Conservation (phyloP, 164 flowering plant species). For the Piper betle region DNA sequence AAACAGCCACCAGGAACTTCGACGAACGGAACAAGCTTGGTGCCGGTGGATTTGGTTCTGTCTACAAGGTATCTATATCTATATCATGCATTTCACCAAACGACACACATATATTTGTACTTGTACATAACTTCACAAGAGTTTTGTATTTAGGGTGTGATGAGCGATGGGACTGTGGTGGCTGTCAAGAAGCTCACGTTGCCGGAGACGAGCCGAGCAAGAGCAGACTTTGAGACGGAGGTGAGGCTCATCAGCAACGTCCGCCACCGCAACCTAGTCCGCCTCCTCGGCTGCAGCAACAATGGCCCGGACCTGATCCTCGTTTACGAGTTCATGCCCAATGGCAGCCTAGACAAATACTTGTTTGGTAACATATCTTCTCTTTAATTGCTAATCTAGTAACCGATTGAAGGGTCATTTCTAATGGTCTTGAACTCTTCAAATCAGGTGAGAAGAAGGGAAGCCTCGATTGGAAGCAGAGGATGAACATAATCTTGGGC, state of each 20-base stretch:
- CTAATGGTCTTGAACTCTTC: no score
- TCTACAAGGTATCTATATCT: slow-evolving; percentile 4
- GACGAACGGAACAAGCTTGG: slow-evolving; percentile 9
- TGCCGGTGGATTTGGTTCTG: slow-evolving; percentile 12
- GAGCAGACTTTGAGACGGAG: slow-evolving; percentile 26
- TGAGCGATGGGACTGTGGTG: slow-evolving; percentile 1
- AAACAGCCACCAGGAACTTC: slow-evolving; percentile 9
- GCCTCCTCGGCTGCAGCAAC: slow-evolving; percentile 7
- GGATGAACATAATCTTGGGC: slow-evolving; percentile 20
- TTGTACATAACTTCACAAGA: no score
- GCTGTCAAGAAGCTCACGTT: slow-evolving; percentile 11
- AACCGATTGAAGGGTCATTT: no score
- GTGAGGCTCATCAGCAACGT: slow-evolving; percentile 9
- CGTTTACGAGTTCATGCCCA: slow-evolving; percentile 15
- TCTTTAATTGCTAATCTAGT: no score
- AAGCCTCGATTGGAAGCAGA: slow-evolving; percentile 41
- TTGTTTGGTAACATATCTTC: no score
- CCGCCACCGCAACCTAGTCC: slow-evolving; percentile 8
- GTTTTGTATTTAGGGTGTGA: not conserved
- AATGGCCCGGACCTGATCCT: slow-evolving; percentile 2
- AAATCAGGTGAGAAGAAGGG: slow-evolving; percentile 11
- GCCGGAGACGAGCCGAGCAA: slow-evolving; percentile 14
- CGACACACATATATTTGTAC: no score
- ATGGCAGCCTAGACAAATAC: no score
- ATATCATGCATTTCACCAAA: no score